Percentiles rank a stretch among this genome's conserved stretches.
phyloP scores from a whole-genome alignment of 1,284 basidiomycete genomes.

The Naganishia cerealis region DNA sequence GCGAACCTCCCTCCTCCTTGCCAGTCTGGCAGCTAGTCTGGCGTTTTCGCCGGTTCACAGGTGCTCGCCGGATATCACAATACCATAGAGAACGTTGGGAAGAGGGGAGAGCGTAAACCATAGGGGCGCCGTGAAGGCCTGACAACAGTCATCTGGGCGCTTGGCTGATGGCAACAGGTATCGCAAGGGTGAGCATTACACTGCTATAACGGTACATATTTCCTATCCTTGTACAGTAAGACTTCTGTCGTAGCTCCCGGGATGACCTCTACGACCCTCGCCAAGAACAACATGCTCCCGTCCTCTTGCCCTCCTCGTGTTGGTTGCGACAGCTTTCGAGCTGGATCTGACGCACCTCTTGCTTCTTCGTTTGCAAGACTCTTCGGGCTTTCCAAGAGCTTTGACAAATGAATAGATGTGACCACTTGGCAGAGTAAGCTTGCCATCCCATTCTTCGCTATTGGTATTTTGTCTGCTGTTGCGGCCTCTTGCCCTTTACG shows the following conservation, averaged over 20 bases:
- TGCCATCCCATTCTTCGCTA: conserved; percentile 25
- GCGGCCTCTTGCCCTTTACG: background rate
- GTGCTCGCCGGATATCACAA: no score
- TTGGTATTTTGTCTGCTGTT: conserved; percentile 9
- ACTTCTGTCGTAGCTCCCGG: background rate
- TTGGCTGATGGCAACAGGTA: no score
- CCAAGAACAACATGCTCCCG: conserved; percentile 33
- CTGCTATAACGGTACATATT: conserved; percentile 7
- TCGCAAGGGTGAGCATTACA: background rate
- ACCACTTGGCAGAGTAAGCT: conserved; percentile 27
- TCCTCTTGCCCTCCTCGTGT: background rate
- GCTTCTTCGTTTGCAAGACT: background rate
- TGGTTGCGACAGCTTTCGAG: background rate
- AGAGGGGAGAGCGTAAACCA: no score
- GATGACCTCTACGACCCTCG: conserved; percentile 22
- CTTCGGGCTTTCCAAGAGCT: background rate
- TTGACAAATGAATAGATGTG: conserved; percentile 7
- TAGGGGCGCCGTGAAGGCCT: no score
- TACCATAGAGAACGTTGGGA: no score
- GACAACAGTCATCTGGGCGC: no score
- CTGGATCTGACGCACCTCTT: background rate
- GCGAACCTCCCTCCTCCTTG: no score
- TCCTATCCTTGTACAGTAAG: conserved; percentile 26
- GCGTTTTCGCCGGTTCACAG: no score
- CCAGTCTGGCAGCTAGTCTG: no score